Evolutionary conservation across 805 yeast genomes (phyloP).

Genomic region (Nakazawaea wyomingensis): DNA sequence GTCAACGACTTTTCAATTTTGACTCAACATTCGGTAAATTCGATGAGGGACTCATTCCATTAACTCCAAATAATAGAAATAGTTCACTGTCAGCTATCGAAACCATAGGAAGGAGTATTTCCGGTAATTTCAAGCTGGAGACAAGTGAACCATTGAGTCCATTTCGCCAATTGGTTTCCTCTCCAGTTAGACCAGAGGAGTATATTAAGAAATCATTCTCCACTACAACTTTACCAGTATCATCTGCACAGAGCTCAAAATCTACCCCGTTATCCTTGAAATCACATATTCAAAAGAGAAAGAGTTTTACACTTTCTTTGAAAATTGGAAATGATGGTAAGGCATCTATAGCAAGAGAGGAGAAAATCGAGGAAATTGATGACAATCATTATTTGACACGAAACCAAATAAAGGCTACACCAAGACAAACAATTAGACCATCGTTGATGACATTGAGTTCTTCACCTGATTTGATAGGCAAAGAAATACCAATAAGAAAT

Average conservation of each 20-base stretch:
- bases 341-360: slow-evolving; percentile 10
- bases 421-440: slow-evolving; percentile 12
- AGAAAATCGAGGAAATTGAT: slow-evolving; percentile 2
- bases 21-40: slow-evolving; percentile 6
- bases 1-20: slow-evolving; percentile 4
- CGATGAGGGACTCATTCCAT: slow-evolving; percentile 1
- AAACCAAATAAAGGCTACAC: slow-evolving; percentile 5
- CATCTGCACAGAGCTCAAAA: background rate
- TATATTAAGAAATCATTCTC: slow-evolving; percentile 10
- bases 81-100: slow-evolving; percentile 7
- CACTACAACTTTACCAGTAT: slow-evolving; percentile 5
- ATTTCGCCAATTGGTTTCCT: slow-evolving; percentile 6
- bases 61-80: background rate
- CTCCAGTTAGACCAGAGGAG: slow-evolving; percentile 8
- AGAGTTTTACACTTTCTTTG: slow-evolving; percentile 9
- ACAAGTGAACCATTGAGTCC: background rate
- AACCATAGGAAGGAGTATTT: slow-evolving; percentile 7
- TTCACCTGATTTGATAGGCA: slow-evolving; percentile 4
- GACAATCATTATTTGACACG: background rate
- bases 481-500: slow-evolving; percentile 3
- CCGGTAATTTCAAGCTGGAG: background rate
- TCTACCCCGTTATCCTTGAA: background rate
- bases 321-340: slow-evolving; percentile 12
- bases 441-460: slow-evolving; percentile 13
- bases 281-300: background rate